Evolutionary conservation across 2,329 filamentous ascomycete genomes (phyloP).

Genomic region (Esteya vermicola): DNA sequence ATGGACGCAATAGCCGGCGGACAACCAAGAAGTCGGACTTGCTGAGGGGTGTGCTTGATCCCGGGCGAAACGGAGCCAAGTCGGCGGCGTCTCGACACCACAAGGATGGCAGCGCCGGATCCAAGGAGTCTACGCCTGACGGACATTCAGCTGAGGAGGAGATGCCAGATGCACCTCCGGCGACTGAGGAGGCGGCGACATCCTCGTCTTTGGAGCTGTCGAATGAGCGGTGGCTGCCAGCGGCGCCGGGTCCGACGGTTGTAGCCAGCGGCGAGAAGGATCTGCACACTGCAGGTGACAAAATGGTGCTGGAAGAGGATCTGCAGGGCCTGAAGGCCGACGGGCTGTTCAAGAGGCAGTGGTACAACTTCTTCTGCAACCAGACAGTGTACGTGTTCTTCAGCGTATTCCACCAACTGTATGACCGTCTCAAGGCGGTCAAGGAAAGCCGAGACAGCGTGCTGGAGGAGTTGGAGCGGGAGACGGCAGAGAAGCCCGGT

Average conservation of each 20-base stretch:
- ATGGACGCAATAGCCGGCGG: conserved; percentile 38
- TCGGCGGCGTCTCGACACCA: conserved; percentile 41
- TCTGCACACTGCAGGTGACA: conserved; percentile 38
- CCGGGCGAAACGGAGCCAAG: conserved; percentile 48
- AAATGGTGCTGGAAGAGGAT: conserved; percentile 34
- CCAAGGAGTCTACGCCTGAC: conserved; percentile 82
- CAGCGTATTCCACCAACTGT: conserved; percentile 82
- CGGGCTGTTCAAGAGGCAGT: conserved; percentile 64
- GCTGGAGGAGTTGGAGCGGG: conserved; percentile 56
- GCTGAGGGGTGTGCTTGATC: conserved; percentile 75
- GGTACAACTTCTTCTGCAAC: conserved; percentile 86
- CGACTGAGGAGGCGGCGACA: conserved; percentile 1
- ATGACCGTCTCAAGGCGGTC: conserved; percentile 67
- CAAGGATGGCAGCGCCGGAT: conserved; percentile 70
- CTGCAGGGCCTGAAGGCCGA: conserved; percentile 58
- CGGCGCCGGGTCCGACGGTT: conserved; percentile 42
- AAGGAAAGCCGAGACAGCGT: conserved; percentile 68
- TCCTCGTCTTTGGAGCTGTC: conserved; percentile 46
- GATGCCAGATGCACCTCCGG: conserved; percentile 43
- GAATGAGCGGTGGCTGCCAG: conserved; percentile 51
- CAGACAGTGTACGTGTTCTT: conserved; percentile 90
- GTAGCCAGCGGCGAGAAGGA: no score
- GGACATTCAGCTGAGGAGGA: conserved; percentile 69
- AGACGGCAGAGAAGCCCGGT: conserved; percentile 65
- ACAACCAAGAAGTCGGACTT: conserved; percentile 67